Evolutionary conservation across 305 asterid species (phyloP), one percentile per base, ranked within the genome.

Genomic region (Fraxinus latifolia): DNA sequence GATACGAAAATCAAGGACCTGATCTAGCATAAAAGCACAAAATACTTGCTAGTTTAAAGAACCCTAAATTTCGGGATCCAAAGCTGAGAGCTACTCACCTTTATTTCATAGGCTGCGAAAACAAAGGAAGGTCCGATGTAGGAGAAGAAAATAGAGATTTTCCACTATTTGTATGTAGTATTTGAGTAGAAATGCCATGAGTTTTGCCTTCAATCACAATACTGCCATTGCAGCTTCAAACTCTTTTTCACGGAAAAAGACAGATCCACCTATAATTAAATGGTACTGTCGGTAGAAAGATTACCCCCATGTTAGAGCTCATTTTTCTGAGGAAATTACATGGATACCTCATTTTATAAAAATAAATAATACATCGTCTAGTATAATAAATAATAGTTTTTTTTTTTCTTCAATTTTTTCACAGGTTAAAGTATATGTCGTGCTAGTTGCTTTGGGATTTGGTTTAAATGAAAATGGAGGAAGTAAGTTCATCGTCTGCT

Each of bases 11-110:
- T 37, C 6, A 79, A 36, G 68, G 53, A 6, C 65, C 58, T 68
- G 74, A 86, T 29, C 25, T 14, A 81, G 71, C 32, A 21, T 60
- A 60, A 32, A 60, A 60, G 29, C 32, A 62, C 32, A 19, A 15
- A 67, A 79, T 25, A 73, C 5, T 80, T 15, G 79, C 60, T 53
- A 3, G 32, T 15, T 47, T 11, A 62, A 12, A 81, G 15, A 78
- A 81, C 75, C 86, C 84, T 76, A 83, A 81, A 81, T 62, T 85
- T 82, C 77, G 84, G 80, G 83, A 87, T 85, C 84, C 83, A 78
- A 74, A 75, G 77, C 85, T 67, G 32, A 77, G 14, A 74, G 67
- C 39, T 6, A 14, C 73, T n/a, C 37, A 80, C 88, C 86, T 82
- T 72, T 79, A 79, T 85, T 79, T 77, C 80, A 25, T 77, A 19